Conservation (phyloP, 768 basidiomycete genomes). For the Boletus huronensis region DNA sequence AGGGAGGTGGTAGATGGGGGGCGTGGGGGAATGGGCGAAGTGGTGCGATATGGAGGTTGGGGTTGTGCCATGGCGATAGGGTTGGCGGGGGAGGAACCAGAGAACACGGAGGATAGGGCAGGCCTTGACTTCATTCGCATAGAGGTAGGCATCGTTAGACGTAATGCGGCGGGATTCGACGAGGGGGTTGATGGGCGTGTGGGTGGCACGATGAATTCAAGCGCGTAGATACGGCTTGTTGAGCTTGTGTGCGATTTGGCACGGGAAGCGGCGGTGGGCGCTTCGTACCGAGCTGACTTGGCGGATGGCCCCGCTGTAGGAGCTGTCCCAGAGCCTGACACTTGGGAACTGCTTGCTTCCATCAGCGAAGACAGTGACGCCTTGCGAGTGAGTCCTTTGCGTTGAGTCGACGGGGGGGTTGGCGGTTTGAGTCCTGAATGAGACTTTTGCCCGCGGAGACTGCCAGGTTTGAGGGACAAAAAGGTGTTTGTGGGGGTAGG, state of each 20-base stretch:
- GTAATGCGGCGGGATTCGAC: slow-evolving; percentile 69
- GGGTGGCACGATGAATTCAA: slow-evolving; percentile 70
- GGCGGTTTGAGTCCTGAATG: slow-evolving; percentile 78
- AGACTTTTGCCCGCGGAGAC: slow-evolving; percentile 80
- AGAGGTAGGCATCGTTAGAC: slow-evolving; percentile 86
- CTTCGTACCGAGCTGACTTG: slow-evolving; percentile 59
- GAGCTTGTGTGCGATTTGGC: slow-evolving; percentile 70
- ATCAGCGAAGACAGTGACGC: slow-evolving; percentile 75
- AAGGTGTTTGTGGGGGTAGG: slow-evolving; percentile 52
- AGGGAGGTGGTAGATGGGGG: slow-evolving; percentile 56
- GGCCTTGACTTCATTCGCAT: slow-evolving; percentile 72
- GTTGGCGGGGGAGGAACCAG: slow-evolving; percentile 37
- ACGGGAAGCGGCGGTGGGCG: slow-evolving; percentile 77
- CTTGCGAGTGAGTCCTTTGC: slow-evolving; percentile 62
- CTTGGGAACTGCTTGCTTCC: slow-evolving; percentile 56
- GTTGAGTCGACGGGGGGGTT: slow-evolving; percentile 60
- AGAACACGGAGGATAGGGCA: slow-evolving; percentile 74
- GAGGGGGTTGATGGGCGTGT: slow-evolving; percentile 79
- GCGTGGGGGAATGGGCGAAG: slow-evolving; percentile 56
- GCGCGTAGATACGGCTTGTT: slow-evolving; percentile 52
- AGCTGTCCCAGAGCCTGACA: slow-evolving; percentile 48
- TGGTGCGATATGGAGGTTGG: slow-evolving; percentile 43
- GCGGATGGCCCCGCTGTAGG: slow-evolving; percentile 32
- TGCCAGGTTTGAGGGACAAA: slow-evolving; percentile 65
- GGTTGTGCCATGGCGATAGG: slow-evolving; percentile 23